Conservation (phyloP, 2,329 filamentous ascomycete genomes). For the Lecanicillium sp. region DNA sequence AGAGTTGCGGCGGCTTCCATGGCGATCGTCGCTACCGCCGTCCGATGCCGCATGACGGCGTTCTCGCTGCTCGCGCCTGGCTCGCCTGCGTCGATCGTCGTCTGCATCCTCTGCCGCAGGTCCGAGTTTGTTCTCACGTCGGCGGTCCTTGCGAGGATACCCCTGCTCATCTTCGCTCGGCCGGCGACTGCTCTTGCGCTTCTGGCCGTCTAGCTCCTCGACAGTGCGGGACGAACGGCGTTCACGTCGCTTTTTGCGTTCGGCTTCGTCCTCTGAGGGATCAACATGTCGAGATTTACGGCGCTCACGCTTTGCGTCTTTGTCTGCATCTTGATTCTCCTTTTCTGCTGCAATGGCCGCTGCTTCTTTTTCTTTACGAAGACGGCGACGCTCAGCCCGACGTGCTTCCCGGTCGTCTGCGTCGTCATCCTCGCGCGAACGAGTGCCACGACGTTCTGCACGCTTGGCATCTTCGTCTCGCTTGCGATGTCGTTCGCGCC, state of each 20-base stretch:
- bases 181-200: slow-evolving; percentile 30
- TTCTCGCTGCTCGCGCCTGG: slow-evolving; percentile 31
- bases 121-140: slow-evolving; percentile 23
- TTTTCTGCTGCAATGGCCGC: slow-evolving; percentile 32
- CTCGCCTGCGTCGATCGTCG: slow-evolving; percentile 33
- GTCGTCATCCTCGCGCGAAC: slow-evolving; percentile 39
- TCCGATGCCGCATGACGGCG: slow-evolving; percentile 8
- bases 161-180: slow-evolving; percentile 34
- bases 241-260: slow-evolving; percentile 45
- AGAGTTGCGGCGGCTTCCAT: slow-evolving; percentile 5
- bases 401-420: slow-evolving; percentile 40
- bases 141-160: slow-evolving; percentile 32
- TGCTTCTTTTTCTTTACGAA: slow-evolving; percentile 40
- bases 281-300: slow-evolving; percentile 38
- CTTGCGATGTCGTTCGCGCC: slow-evolving; percentile 3
- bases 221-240: slow-evolving; percentile 34
- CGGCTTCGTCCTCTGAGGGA: slow-evolving; percentile 38
- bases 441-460: slow-evolving; percentile 42
- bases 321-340: slow-evolving; percentile 37
- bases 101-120: slow-evolving; percentile 44
- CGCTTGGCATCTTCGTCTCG: slow-evolving; percentile 24
- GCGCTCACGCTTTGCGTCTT: slow-evolving; percentile 38
- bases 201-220: slow-evolving; percentile 27
- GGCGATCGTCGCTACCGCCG: slow-evolving; percentile 4
- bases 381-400: slow-evolving; percentile 40